phyloP scores from a whole-genome alignment of 139 green algal genomes.

The Chlorella sp. region DNA sequence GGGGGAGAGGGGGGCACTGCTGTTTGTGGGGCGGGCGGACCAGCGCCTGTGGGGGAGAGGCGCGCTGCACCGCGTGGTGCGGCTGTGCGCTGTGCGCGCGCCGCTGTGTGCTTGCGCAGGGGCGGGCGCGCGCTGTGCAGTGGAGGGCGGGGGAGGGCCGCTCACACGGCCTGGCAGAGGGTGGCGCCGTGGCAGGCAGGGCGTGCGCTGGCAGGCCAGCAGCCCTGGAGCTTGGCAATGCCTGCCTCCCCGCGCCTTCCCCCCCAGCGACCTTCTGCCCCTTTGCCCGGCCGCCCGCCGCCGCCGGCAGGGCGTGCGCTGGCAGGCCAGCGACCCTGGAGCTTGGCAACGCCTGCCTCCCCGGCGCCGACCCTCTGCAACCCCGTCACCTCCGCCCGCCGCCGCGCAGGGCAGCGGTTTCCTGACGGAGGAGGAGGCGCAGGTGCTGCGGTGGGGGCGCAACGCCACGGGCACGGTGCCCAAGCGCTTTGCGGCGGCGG shows the following conservation, averaged over 20 bases:
- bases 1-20: not conserved
- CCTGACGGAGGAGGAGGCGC: constrained; percentile 45
- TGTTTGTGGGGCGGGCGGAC: too few species aligned
- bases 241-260: not conserved
- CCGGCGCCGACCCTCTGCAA: too few species aligned
- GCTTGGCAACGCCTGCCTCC: not conserved
- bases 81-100: not conserved
- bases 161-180: too few species aligned
- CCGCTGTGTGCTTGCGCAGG: not conserved
- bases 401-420: constrained; percentile 26
- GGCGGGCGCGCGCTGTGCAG: too few species aligned
- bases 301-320: not conserved
- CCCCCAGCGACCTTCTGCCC: not conserved
- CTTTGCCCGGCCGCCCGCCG: not conserved
- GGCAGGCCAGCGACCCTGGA: not conserved
- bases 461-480: constrained; percentile 57
- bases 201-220: too few species aligned
- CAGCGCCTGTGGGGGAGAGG: too few species aligned
- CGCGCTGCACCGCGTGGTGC: not conserved
- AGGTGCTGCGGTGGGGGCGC: constrained; percentile 64
- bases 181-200: too few species aligned
- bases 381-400: too few species aligned
- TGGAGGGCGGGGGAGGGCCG: too few species aligned
- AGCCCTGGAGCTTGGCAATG: too few species aligned
- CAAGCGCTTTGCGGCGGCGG: constrained; percentile 41